These are phyloP conservation scores for Claviceps pazoutovae DNA, from an alignment of 2,329 filamentous ascomycete species.

Conservation along the genomic window DNA sequence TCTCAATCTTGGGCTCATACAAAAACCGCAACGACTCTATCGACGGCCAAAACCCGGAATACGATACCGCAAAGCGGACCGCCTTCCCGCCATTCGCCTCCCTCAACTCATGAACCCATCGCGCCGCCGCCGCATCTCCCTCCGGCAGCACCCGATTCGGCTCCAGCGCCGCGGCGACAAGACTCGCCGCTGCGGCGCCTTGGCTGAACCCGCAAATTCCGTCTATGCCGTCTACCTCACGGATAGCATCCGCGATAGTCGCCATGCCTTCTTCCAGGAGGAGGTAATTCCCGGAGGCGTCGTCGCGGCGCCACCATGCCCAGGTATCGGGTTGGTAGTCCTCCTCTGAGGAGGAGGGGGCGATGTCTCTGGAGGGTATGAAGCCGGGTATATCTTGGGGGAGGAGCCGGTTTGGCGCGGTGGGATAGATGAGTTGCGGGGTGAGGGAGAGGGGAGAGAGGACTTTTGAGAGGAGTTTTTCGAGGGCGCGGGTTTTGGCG, in stretches of 20 bases:
- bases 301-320: conserved; percentile 70
- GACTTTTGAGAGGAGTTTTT: conserved; percentile 64
- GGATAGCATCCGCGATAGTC: conserved; percentile 46
- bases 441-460: conserved; percentile 45
- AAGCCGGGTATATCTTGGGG: conserved; percentile 59
- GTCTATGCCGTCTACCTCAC: conserved; percentile 54
- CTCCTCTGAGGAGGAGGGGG: conserved; percentile 26
- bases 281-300: conserved; percentile 48
- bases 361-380: conserved; percentile 25
- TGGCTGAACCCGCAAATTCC: conserved; percentile 75
- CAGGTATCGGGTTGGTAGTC: conserved; percentile 52
- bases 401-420: conserved; percentile 48
- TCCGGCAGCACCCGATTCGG: conserved; percentile 12
- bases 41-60: conserved; percentile 62
- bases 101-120: conserved; percentile 32
- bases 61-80: conserved; percentile 60
- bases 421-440: conserved; percentile 51
- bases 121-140: conserved; percentile 11
- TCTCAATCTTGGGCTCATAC: conserved; percentile 61
- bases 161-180: conserved; percentile 64
- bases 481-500: conserved; percentile 74
- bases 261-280: conserved; percentile 56
- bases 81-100: conserved; percentile 31
- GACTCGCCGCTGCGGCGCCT: conserved; percentile 56
- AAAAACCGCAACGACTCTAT: conserved; percentile 44